phyloP scores from a whole-genome alignment of 2,329 filamentous ascomycete genomes.

The Didymella exigua region DNA sequence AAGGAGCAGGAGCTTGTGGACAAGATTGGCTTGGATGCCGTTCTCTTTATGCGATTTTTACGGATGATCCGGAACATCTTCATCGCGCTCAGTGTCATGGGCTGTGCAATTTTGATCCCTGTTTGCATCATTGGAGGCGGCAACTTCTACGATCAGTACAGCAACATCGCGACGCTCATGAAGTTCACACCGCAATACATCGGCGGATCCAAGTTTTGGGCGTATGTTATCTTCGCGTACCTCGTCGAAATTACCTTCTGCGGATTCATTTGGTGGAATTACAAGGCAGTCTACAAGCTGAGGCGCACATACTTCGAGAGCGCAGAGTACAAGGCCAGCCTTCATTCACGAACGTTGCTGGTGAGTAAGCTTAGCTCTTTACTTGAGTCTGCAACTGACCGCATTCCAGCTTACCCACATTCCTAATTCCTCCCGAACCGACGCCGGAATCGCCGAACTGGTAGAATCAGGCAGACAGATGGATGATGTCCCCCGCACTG shows the following conservation, averaged over 20 bases:
- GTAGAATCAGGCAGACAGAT: constrained; percentile 79
- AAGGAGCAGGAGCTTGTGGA: constrained; percentile 79
- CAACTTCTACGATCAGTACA: constrained; percentile 36
- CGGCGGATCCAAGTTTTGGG: constrained; percentile 60
- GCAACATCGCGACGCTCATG: constrained; percentile 45
- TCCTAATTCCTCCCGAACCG: constrained; percentile 72
- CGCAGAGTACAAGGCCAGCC: constrained; percentile 81
- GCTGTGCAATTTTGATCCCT: constrained; percentile 78
- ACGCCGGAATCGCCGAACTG: constrained; percentile 86
- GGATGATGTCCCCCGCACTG: constrained; percentile 75
- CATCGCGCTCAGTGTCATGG: constrained; percentile 71
- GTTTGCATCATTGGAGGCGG: constrained; percentile 65
- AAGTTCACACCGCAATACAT: constrained; percentile 65
- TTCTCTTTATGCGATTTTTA: constrained; percentile 83
- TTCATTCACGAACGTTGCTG: constrained; percentile 73
- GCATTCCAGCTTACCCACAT: constrained; percentile 74
- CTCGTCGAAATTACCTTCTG: constrained; percentile 74
- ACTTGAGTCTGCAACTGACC: constrained; percentile 1
- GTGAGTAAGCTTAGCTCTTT: constrained; percentile 30
- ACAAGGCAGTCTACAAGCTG: constrained; percentile 71
- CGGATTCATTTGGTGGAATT: constrained; percentile 89
- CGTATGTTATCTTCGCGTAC: constrained; percentile 63
- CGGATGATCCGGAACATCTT: constrained; percentile 94
- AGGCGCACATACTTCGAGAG: constrained; percentile 81
- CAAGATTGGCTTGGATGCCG: constrained; percentile 86